These are phyloP conservation scores for Sungouiella blattae DNA, from an alignment of 805 yeast genomes.

Conservation along the genomic window DNA sequence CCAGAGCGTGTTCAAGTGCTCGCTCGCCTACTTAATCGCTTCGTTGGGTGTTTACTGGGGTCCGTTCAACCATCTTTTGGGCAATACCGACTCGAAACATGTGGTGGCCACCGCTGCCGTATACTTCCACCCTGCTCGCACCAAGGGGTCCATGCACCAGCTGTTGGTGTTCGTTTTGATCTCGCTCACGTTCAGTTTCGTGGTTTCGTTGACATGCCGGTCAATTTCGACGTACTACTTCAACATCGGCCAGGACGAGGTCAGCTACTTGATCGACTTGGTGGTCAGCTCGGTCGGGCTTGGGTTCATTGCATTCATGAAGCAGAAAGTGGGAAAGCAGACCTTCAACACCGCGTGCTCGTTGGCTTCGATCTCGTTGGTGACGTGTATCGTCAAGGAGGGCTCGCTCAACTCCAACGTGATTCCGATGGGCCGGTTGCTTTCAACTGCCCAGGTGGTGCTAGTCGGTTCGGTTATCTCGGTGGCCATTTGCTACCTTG, in stretches of 20 bases:
- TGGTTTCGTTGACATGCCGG: conserved; percentile 52
- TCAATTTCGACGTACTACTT: conserved; percentile 45
- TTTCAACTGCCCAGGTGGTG: conserved; percentile 56
- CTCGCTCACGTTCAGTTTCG: conserved; percentile 51
- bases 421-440: conserved; percentile 53
- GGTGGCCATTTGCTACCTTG: conserved; percentile 53
- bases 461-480: conserved; percentile 58
- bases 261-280: conserved; percentile 54
- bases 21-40: conserved; percentile 71
- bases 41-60: conserved; percentile 66
- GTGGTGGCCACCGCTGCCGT: conserved; percentile 79
- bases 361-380: conserved; percentile 65
- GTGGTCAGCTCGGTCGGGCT: conserved; percentile 51
- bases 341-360: conserved; percentile 82
- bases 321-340: conserved; percentile 61
- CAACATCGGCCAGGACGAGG: conserved; percentile 42
- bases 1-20: conserved; percentile 53
- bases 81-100: conserved; percentile 72
- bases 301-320: conserved; percentile 66
- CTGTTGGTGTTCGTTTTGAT: conserved; percentile 58
- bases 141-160: conserved; percentile 79
- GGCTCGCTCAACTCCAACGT: conserved; percentile 59
- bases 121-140: conserved; percentile 78
- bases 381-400: conserved; percentile 70
- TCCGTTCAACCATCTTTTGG: conserved; percentile 49